Percentiles rank a stretch among this genome's conserved stretches.
Conservation (phyloP, 2,329 filamentous ascomycete genomes). For the Nemania sp. region DNA sequence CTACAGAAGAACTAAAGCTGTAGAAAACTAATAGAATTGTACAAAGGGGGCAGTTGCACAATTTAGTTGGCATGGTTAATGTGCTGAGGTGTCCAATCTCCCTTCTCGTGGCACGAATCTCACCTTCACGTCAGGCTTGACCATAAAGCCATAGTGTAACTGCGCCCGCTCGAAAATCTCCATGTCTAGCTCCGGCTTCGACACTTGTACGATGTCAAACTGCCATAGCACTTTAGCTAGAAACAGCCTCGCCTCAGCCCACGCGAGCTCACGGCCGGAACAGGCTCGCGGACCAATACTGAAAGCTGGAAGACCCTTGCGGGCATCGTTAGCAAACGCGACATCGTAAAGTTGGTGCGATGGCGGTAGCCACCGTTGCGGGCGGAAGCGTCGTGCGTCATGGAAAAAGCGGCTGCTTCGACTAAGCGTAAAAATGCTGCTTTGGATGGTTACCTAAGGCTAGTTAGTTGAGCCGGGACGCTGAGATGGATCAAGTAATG, state of each 20-base stretch:
- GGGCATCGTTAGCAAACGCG: conserved; percentile 29
- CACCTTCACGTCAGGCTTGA: neutral
- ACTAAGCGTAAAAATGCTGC: neutral
- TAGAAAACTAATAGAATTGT: too few species aligned
- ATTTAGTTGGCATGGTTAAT: too few species aligned
- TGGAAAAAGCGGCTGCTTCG: conserved; percentile 24
- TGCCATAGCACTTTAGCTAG: conserved; percentile 43
- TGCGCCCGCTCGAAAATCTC: neutral
- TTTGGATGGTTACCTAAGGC: neutral
- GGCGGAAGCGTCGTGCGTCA: conserved; percentile 25
- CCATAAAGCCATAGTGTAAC: neutral
- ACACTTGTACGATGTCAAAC: conserved; percentile 18
- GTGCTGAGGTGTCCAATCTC: too few species aligned
- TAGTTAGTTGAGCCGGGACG: neutral
- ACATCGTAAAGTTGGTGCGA: conserved; percentile 23
- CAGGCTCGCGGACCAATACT: conserved; percentile 38
- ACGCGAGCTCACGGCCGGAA: conserved; percentile 38
- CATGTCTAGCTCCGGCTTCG: neutral
- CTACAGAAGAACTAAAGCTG: too few species aligned
- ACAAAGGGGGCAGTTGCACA: too few species aligned
- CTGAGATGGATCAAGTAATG: neutral
- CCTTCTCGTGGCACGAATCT: too few species aligned
- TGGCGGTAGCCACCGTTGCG: conserved; percentile 23
- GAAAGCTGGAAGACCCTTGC: conserved; percentile 29
- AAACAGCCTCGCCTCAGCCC: conserved; percentile 39